Conservation (phyloP, 345 rosid species). For the Eutrema heterophyllum region DNA sequence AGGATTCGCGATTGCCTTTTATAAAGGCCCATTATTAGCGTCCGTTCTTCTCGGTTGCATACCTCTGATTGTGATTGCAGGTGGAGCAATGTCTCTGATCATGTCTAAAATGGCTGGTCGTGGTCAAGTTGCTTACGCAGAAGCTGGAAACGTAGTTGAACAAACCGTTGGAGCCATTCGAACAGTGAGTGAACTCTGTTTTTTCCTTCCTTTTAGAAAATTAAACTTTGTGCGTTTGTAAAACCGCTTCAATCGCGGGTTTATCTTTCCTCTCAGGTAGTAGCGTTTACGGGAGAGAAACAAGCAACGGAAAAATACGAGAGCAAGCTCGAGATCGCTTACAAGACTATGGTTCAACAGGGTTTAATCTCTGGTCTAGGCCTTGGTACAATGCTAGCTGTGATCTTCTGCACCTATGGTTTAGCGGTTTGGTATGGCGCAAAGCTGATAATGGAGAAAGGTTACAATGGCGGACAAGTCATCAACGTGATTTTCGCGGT, state of each 20-base stretch:
- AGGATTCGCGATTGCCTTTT: constrained; percentile 59
- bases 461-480: constrained; percentile 75
- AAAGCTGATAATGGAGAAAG: constrained; percentile 49
- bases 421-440: constrained; percentile 79
- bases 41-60: constrained; percentile 52
- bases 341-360: constrained; percentile 49
- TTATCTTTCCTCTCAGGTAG: constrained; percentile 43
- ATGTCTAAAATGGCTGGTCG: constrained; percentile 68
- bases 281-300: constrained; percentile 88
- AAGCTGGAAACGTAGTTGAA: constrained; percentile 83
- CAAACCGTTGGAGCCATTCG: constrained; percentile 78
- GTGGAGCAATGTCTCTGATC: constrained; percentile 50
- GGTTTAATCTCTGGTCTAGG: constrained; percentile 73
- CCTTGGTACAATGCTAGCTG: constrained; percentile 43
- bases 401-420: constrained; percentile 49
- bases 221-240: neutral
- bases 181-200: constrained; percentile 48
- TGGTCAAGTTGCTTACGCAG: constrained; percentile 76
- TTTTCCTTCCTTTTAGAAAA: neutral
- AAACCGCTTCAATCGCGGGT: neutral
- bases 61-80: constrained; percentile 53
- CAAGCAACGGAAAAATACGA: constrained; percentile 58
- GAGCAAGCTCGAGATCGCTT: constrained; percentile 52
- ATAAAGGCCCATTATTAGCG: constrained; percentile 56
- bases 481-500: constrained; percentile 60